Percentiles rank a stretch among this genome's conserved stretches.
phyloP scores from a whole-genome alignment of 257 asterid genomes.

The Forsythia viridissima region DNA sequence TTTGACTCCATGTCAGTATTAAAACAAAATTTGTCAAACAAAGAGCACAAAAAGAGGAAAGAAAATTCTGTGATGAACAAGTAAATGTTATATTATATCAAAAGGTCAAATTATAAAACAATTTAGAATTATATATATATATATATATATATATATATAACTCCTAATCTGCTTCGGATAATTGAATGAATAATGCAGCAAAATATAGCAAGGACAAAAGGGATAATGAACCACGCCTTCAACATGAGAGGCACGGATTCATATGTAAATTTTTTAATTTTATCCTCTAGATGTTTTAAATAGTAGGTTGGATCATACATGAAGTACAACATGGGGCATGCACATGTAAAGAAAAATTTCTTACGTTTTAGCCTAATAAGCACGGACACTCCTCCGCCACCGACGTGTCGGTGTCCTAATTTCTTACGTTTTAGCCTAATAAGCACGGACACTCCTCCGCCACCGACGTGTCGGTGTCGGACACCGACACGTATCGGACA shows the following conservation, averaged over 20 bases:
- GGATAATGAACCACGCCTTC: not conserved
- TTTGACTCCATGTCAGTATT: constrained; percentile 15
- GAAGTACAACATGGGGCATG: not conserved
- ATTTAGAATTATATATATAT: no score
- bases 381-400: no score
- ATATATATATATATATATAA: not conserved
- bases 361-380: constrained; percentile 97
- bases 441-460: no score
- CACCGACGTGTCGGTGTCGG: no score
- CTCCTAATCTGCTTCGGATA: not conserved
- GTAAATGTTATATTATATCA: not conserved
- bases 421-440: no score
- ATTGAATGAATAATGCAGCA: not conserved
- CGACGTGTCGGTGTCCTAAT: no score
- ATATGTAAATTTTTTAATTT: not conserved
- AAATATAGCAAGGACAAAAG: not conserved
- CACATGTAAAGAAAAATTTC: constrained; percentile 21
- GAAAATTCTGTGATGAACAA: not conserved
- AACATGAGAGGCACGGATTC: not conserved
- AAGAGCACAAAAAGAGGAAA: not conserved
- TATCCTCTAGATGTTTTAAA: not conserved
- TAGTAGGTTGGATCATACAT: not conserved
- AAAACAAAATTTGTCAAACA: constrained; percentile 16
- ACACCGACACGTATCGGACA: no score
- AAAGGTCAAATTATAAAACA: no score